Base-by-base conservation (phyloP, 2,329 filamentous ascomycete species). In the Cytospora piceicola region DNA sequence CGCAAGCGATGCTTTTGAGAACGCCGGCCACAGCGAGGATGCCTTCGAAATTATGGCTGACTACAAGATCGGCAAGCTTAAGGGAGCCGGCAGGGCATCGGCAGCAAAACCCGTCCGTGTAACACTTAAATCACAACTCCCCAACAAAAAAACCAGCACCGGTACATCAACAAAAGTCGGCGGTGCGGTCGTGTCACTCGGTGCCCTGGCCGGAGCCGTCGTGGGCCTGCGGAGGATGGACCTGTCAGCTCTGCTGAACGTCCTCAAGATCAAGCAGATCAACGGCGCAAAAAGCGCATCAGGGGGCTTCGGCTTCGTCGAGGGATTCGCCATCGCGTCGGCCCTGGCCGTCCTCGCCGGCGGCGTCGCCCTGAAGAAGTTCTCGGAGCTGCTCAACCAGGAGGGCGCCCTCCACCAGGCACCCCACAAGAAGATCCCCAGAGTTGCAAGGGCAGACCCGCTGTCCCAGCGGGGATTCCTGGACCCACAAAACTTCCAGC, bases 1-100 rank as follows among this genome's bases (percentile, higher is more conserved):
- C 77, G 88, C 90, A 57, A 92, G 90, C 53, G 88, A 92, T 74
- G 90, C 88, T 52, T 95, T 94, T 73, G 91, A 95, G 78, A 90
- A 94, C 73, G 91, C 92, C 46, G 92, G 92, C 54, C 92, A 96
- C 81, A 93, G 90, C 56, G 90, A 92, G 29, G 81, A 83, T 63
- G 81, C 81, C 3, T 75, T 72, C 59, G 80, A 81, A 49, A 78
- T 81, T 56, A 78, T 82, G 75, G 73, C 73, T 2, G 66, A 72
- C 15, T 80, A 74, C 61, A 69, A 69, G 51, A 57, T 82, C 39
- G 81, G 80, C 22, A 75, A 73, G 34, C 72, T 79, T 63, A 77
- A 75, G 61, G 77, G 75, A n/a, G 61, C 57, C 9, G 36, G 57
- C n/a, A 66, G 62, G 49, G 15, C 61, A 2, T 54, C 64, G 2